A percentile compares a stretch with the other conserved stretches of the same genome.
Conservation (phyloP, 495 filamentous ascomycete species). For the Aspergillus nidulans region DNA sequence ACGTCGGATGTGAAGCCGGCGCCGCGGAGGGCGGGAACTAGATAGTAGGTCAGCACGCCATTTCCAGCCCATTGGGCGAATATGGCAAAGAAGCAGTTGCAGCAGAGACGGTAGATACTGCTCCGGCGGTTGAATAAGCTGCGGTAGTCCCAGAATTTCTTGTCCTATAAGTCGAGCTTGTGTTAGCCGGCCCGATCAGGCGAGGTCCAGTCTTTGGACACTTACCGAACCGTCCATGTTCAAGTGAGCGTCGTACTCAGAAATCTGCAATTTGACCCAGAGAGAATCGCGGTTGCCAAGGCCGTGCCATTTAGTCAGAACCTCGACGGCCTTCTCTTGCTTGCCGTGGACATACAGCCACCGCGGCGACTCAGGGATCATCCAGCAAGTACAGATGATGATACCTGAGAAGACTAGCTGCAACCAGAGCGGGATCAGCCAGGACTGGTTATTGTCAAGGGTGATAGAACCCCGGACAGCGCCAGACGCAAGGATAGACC, state of each 20-base stretch:
- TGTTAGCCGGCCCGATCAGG: no score
- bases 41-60: slow-evolving; percentile 6
- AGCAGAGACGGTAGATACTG: no score
- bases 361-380: slow-evolving; percentile 38
- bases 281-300: slow-evolving; percentile 49
- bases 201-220: no score
- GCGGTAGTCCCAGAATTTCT: not conserved
- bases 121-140: no score
- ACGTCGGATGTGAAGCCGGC: not conserved
- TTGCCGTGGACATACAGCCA: slow-evolving; percentile 50
- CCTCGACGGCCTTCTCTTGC: slow-evolving; percentile 49
- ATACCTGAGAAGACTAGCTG: slow-evolving; percentile 53
- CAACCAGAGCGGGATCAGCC: slow-evolving; percentile 60
- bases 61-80: slow-evolving; percentile 6
- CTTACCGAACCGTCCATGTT: no score
- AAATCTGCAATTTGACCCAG: no score
- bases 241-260: no score
- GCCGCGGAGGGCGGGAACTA: not conserved
- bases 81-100: no score
- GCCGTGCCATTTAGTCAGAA: slow-evolving; percentile 56
- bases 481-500: no score
- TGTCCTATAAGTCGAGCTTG: no score
- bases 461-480: no score
- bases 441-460: no score
- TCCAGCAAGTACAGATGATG: slow-evolving; percentile 24